Evolutionary conservation across 768 basidiomycete species (phyloP).

Genomic region (Naganishia randhawae): DNA sequence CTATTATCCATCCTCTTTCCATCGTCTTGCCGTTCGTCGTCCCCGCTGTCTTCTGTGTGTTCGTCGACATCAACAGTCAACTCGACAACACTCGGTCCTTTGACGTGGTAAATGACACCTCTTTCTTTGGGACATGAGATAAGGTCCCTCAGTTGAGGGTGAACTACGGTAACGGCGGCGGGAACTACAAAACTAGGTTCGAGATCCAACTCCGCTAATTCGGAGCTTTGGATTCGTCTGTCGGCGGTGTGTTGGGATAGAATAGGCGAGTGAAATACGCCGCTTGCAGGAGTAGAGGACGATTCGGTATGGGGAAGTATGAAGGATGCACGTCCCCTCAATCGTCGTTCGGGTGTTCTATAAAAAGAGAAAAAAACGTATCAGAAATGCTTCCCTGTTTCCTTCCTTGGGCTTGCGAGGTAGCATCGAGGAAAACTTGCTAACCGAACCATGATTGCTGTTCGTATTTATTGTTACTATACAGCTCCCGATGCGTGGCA

Average conservation of each 20-base stretch:
- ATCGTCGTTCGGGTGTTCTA: conserved; percentile 15
- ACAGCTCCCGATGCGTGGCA: neutral
- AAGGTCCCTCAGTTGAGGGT: conserved; percentile 68
- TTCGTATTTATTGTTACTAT: neutral
- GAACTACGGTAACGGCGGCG: conserved; percentile 44
- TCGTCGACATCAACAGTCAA: conserved; percentile 1
- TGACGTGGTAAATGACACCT: conserved; percentile 65
- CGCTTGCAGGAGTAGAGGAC: neutral
- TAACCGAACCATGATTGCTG: neutral
- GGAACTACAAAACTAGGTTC: conserved; percentile 30
- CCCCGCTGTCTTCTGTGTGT: neutral
- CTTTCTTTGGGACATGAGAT: conserved; percentile 67
- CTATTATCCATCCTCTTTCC: conserved; percentile 2
- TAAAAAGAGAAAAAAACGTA: neutral
- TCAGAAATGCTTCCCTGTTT: neutral
- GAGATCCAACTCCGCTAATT: conserved; percentile 12
- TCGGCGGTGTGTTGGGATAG: conserved; percentile 8
- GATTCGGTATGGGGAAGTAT: conserved; percentile 8
- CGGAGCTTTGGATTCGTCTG: neutral
- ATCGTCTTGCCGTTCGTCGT: neutral
- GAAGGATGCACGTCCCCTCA: conserved; percentile 12
- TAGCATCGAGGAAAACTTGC: neutral
- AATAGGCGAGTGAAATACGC: neutral
- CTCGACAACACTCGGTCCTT: conserved; percentile 59
- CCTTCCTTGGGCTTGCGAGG: neutral